Percentiles rank a stretch among this genome's conserved stretches.
Conservation (phyloP, 306 rosid genomes). For the Cercis canadensis region DNA sequence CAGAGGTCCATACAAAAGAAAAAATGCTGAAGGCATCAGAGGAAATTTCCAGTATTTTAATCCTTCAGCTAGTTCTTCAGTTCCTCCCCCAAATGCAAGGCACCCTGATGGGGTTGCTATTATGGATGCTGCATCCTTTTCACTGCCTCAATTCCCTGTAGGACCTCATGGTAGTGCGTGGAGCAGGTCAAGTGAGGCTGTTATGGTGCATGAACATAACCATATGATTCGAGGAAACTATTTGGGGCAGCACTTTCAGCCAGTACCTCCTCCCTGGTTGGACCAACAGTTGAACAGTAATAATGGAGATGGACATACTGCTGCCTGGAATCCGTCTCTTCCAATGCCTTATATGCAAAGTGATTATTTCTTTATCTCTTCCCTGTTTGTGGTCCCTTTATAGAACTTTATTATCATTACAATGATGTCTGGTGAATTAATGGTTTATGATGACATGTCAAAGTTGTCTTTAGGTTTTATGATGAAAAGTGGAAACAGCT, state of each 20-base stretch:
- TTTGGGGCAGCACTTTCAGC: conserved; percentile 78
- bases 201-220: conserved; percentile 64
- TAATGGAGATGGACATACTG: conserved; percentile 60
- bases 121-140: conserved; percentile 60
- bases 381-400: conserved; percentile 15
- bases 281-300: conserved; percentile 67
- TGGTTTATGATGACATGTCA: conserved; percentile 3
- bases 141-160: conserved; percentile 63
- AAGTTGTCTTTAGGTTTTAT: conserved; percentile 12
- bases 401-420: conserved; percentile 9
- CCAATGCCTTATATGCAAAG: conserved; percentile 70
- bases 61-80: conserved; percentile 67
- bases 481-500: conserved; percentile 27
- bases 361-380: conserved; percentile 26
- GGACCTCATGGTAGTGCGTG: conserved; percentile 61
- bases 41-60: conserved; percentile 69
- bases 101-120: conserved; percentile 68
- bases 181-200: conserved; percentile 62
- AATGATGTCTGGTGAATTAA: conserved; percentile 13
- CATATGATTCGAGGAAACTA: conserved; percentile 73
- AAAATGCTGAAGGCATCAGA: conserved; percentile 64
- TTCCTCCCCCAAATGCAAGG: conserved; percentile 62
- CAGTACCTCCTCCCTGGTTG: conserved; percentile 74
- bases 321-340: conserved; percentile 75
- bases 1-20: conserved; percentile 85